Percentiles rank a stretch among this genome's conserved stretches.
Conservation (phyloP, 306 rosid genomes). For the Citrullus amarus region DNA sequence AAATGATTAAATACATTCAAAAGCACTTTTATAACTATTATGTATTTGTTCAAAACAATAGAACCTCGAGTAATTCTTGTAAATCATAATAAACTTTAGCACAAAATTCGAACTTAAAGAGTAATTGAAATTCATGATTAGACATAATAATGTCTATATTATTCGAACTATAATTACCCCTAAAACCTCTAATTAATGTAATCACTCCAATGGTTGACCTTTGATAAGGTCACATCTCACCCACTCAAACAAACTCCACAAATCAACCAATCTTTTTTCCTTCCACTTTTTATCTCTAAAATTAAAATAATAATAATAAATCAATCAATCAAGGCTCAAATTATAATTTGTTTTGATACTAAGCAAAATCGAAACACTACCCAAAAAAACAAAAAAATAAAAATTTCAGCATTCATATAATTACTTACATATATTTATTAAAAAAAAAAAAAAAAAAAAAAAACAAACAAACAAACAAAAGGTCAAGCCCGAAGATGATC, state of each 20-base stretch:
- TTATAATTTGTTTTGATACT: not conserved
- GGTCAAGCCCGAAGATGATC: not conserved
- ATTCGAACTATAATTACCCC: not conserved
- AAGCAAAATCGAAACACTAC: not conserved
- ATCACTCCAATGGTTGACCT: not conserved
- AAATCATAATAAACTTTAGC: not conserved
- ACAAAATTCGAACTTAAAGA: not conserved
- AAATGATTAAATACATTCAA: not conserved
- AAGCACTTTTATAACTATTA: not conserved
- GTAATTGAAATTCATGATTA: not conserved
- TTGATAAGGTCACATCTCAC: not conserved
- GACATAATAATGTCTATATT: not conserved
- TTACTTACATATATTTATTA: not conserved
- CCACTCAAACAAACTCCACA: not conserved
- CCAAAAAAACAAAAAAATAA: not conserved
- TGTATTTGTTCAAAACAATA: not conserved
- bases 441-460: not conserved
- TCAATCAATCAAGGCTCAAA: not conserved
- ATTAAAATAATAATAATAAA: not conserved
- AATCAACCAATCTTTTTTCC: not conserved
- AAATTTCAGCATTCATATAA: not conserved
- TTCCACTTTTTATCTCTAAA: not conserved
- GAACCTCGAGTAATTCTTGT: not conserved
- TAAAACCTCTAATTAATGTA: not conserved
- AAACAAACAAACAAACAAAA: not conserved